Base-by-base conservation (phyloP, 2,329 filamentous ascomycete species). In the Fusarium poae region DNA sequence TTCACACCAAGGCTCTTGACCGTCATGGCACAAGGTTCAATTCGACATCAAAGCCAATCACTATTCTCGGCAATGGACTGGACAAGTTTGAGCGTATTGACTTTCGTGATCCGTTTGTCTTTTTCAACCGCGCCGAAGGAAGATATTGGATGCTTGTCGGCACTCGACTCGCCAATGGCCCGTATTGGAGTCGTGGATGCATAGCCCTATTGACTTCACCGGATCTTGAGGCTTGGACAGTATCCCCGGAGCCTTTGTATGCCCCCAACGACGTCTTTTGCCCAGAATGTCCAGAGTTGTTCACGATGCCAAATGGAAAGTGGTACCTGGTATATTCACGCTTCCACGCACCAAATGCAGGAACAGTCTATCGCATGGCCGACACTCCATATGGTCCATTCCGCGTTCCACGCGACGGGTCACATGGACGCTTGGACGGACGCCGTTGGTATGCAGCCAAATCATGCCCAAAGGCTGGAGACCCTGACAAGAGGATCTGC, bases 131-230 rank as follows among this genome's bases (percentile, higher is more conserved):
- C 1, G 57, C 55, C 20, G 77, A 78, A 46, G 44, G 59, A 1
- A 60, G 67, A n/a, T 80, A 75, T 50, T 79, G 77, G 77, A 79
- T 80, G 78, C 72, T 79, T n/a, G 75, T 79, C 15, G 77, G 74
- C 27, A 75, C 77, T 6, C 73, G 78, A n/a, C 73, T 78, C 4
- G 66, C 68, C 5, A 61, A 51, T 7, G 78, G 78, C 1, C 77
- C 78, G 0, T 72, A 74, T 58, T 79, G 77, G 77, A 76, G 68
- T n/a, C 72, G 78, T 13, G 78, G 78, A 18, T 79, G 77, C 63
- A 67, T 80, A n/a, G 78, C 77, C 10, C 68, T 79, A 5, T 66
- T 79, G n/a, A 79, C 76, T 2, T 79, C 78, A 3, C 44, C 66
- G 1, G 72, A 79, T 58, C 70, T 80, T 12, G 70, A 76, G 3